phyloP scores from a whole-genome alignment of 768 basidiomycete species.

The Mycena crocata region DNA sequence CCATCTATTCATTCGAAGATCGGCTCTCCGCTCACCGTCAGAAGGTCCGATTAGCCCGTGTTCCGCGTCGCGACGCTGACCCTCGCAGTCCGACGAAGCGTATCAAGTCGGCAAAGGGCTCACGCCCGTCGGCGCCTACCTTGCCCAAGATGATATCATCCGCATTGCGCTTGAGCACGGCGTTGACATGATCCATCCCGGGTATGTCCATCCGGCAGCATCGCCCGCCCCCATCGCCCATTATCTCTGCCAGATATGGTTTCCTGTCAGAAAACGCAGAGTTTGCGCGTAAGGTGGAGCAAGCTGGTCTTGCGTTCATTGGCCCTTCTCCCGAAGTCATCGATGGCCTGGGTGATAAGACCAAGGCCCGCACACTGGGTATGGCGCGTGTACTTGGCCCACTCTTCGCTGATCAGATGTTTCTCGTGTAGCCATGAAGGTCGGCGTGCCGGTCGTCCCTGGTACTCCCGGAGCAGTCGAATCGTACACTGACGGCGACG shows the following conservation, averaged over 20 bases:
- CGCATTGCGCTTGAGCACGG: slow-evolving; percentile 96
- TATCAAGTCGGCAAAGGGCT: slow-evolving; percentile 98
- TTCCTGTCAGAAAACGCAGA: slow-evolving; percentile 97
- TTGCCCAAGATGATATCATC: slow-evolving; percentile 98
- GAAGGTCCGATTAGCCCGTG: slow-evolving; percentile 65
- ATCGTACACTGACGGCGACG: slow-evolving; percentile 79
- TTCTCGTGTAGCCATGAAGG: slow-evolving; percentile 74
- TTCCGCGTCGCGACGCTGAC: slow-evolving; percentile 20
- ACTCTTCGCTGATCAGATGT: slow-evolving; percentile 22
- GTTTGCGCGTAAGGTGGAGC: slow-evolving; percentile 98
- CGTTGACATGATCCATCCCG: slow-evolving; percentile 99
- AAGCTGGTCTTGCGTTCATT: slow-evolving; percentile 96
- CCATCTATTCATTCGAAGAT: slow-evolving; percentile 98
- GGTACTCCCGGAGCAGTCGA: slow-evolving; percentile 96
- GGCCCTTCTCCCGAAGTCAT: slow-evolving; percentile 97
- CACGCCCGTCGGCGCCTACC: slow-evolving; percentile 96
- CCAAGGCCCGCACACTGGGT: slow-evolving; percentile 94
- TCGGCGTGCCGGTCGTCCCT: slow-evolving; percentile 95
- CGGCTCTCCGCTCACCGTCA: slow-evolving; percentile 96
- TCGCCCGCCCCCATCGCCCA: not conserved
- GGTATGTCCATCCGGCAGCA: slow-evolving; percentile 59
- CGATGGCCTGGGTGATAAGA: slow-evolving; percentile 98
- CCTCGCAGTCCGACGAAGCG: slow-evolving; percentile 90
- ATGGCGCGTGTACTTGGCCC: slow-evolving; percentile 34
- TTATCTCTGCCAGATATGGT: slow-evolving; percentile 74